phyloP scores from a whole-genome alignment of 169 alveolate species.

The Amoebophrya sp. region DNA sequence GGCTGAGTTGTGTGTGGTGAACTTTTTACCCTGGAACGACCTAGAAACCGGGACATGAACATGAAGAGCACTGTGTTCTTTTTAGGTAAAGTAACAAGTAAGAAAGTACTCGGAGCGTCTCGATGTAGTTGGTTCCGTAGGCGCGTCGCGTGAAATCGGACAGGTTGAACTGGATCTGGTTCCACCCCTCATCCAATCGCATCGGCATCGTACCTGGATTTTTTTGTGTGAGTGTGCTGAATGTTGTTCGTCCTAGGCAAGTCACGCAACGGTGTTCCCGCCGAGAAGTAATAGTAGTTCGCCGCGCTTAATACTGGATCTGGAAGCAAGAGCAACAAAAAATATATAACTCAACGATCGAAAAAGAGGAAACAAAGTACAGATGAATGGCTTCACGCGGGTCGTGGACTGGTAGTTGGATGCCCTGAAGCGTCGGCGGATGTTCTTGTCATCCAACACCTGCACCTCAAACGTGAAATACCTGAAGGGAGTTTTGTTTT shows the following conservation, averaged over 20 bases:
- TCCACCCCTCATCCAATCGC: conserved; percentile 95
- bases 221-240: background rate
- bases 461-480: conserved; percentile 89
- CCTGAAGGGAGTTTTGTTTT: conserved; percentile 58
- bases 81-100: too few relatives aligned
- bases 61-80: too few relatives aligned
- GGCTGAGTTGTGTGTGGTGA: too few relatives aligned
- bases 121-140: conserved; percentile 89
- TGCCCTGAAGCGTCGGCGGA: conserved; percentile 88
- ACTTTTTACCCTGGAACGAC: too few relatives aligned
- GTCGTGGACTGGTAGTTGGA: conserved; percentile 85
- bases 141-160: conserved; percentile 93
- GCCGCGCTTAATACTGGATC: background rate
- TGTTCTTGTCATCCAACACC: conserved; percentile 88
- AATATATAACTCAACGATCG: background rate
- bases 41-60: too few relatives aligned
- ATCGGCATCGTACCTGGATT: conserved; percentile 82
- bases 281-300: background rate
- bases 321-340: background rate
- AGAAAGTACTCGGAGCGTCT: conserved; percentile 57
- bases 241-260: background rate
- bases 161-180: conserved; percentile 85
- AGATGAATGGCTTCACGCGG: conserved; percentile 88
- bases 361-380: conserved; percentile 24
- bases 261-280: background rate